These are phyloP conservation scores for Conringia planisiliqua DNA, from an alignment of 345 rosid genomes.

Conservation along the genomic window DNA sequence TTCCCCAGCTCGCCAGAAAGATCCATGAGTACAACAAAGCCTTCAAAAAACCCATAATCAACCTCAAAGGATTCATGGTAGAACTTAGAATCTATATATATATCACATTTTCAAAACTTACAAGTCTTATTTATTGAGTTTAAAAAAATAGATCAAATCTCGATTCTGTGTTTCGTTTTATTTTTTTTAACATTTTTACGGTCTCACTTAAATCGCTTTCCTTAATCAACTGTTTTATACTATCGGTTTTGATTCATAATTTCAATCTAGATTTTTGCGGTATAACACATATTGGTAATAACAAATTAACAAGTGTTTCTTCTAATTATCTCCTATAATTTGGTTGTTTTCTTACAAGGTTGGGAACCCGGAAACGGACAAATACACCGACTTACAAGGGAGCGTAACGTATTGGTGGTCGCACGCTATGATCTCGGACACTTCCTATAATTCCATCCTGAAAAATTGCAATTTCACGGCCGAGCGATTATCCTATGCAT, in stretches of 20 bases:
- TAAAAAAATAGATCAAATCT: too few relatives aligned
- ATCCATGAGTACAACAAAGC: conserved; percentile 51
- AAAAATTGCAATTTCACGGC: conserved; percentile 53
- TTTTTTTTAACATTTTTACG: too few relatives aligned
- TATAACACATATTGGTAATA: too few relatives aligned
- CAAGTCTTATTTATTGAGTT: too few relatives aligned
- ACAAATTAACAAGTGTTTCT: neutral
- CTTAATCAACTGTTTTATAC: too few relatives aligned
- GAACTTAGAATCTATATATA: neutral
- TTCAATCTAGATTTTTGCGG: too few relatives aligned
- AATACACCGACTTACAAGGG: conserved; percentile 58
- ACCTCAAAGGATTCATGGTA: conserved; percentile 36
- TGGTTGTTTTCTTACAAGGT: conserved; percentile 41
- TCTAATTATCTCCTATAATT: neutral
- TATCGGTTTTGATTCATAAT: too few relatives aligned
- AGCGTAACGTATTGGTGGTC: conserved; percentile 83
- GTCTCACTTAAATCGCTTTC: too few relatives aligned
- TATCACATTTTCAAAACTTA: neutral
- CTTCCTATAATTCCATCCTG: conserved; percentile 51
- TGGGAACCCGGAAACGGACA: conserved; percentile 77
- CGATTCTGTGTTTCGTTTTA: too few relatives aligned
- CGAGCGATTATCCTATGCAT: conserved; percentile 35
- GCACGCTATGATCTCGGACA: conserved; percentile 75
- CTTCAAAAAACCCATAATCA: conserved; percentile 31
- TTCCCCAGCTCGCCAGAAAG: conserved; percentile 81